phyloP scores from a whole-genome alignment of 2,329 filamentous ascomycete genomes.

The Sporothrix inflata region DNA sequence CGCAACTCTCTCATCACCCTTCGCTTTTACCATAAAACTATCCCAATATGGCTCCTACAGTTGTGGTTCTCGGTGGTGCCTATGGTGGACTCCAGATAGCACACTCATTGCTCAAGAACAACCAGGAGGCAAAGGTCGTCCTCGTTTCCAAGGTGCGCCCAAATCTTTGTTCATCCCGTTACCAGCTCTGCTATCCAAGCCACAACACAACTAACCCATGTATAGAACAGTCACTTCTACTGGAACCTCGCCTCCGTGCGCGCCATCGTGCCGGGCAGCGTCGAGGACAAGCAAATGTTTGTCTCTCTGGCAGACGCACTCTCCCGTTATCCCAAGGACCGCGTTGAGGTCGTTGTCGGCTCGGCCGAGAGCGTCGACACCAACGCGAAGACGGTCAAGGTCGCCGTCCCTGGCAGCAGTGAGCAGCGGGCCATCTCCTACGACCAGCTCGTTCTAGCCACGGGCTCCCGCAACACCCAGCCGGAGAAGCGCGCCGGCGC shows the following conservation, averaged over 20 bases:
- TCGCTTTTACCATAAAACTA: not conserved
- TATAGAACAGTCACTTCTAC: slow-evolving; percentile 60
- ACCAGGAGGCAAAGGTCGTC: slow-evolving; percentile 56
- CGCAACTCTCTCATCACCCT: not conserved
- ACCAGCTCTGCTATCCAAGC: not conserved
- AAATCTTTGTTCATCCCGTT: not conserved
- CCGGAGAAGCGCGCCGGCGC: slow-evolving; percentile 29
- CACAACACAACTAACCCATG: not conserved
- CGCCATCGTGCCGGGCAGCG: slow-evolving; percentile 54
- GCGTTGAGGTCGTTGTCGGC: slow-evolving; percentile 58
- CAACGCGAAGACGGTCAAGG: slow-evolving; percentile 50
- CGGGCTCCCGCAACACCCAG: slow-evolving; percentile 48
- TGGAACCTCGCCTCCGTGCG: slow-evolving; percentile 62
- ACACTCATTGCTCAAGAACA: slow-evolving; percentile 57
- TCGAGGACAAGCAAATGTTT: slow-evolving; percentile 56
- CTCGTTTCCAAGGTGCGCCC: slow-evolving; percentile 58
- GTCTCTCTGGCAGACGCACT: slow-evolving; percentile 55
- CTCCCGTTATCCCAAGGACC: slow-evolving; percentile 52
- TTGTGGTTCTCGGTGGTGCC: slow-evolving; percentile 59
- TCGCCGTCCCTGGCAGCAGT: slow-evolving; percentile 41
- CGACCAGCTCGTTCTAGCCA: slow-evolving; percentile 62
- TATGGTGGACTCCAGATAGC: slow-evolving; percentile 57
- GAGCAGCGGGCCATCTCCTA: slow-evolving; percentile 47
- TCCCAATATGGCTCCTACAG: slow-evolving; percentile 51
- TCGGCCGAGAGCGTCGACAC: slow-evolving; percentile 49